Conservation (phyloP, 495 filamentous ascomycete species). For the Chaetomium tenue region DNA sequence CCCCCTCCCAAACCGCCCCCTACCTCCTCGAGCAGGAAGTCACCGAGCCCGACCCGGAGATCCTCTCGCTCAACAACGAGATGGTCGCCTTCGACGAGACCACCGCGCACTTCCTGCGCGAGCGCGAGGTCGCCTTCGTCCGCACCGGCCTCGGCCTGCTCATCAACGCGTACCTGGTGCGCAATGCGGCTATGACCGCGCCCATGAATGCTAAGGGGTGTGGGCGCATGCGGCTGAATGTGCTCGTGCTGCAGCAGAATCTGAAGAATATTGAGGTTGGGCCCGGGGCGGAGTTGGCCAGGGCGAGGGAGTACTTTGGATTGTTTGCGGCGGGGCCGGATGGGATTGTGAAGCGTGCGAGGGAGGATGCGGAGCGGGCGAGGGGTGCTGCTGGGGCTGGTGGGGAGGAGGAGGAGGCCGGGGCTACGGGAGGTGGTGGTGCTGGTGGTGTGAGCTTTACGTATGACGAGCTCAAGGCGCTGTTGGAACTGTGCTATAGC, state of each 20-base stretch:
- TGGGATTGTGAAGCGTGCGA: slow-evolving; percentile 61
- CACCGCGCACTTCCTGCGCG: slow-evolving; percentile 64
- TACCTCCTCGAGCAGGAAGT: slow-evolving; percentile 73
- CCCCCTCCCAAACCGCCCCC: slow-evolving; percentile 53
- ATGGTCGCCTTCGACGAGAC: slow-evolving; percentile 83
- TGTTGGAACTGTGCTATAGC: slow-evolving; percentile 84
- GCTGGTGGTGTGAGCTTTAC: slow-evolving; percentile 50
- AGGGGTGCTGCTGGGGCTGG: too few relatives aligned
- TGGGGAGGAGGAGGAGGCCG: slow-evolving; percentile 23
- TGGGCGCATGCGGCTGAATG: slow-evolving; percentile 80
- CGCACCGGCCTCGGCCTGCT: slow-evolving; percentile 62
- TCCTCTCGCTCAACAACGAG: slow-evolving; percentile 74
- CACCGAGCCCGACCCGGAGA: slow-evolving; percentile 72
- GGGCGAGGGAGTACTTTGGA: slow-evolving; percentile 73
- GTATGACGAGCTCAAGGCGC: slow-evolving; percentile 78
- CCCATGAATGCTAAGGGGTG: slow-evolving; percentile 62
- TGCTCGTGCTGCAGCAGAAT: slow-evolving; percentile 91
- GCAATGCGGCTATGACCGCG: slow-evolving; percentile 45
- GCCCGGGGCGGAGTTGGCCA: slow-evolving; percentile 62
- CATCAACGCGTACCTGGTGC: slow-evolving; percentile 45
- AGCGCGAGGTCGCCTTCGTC: slow-evolving; percentile 65
- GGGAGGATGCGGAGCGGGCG: slow-evolving; percentile 45
- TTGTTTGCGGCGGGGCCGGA: slow-evolving; percentile 78
- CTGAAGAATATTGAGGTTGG: slow-evolving; percentile 82
- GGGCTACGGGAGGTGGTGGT: slow-evolving; percentile 52